A percentile compares a stretch with the other conserved stretches of the same genome.
Evolutionary conservation across 495 filamentous ascomycete genomes (phyloP).

Genomic region (Penicillium cataractarum): DNA sequence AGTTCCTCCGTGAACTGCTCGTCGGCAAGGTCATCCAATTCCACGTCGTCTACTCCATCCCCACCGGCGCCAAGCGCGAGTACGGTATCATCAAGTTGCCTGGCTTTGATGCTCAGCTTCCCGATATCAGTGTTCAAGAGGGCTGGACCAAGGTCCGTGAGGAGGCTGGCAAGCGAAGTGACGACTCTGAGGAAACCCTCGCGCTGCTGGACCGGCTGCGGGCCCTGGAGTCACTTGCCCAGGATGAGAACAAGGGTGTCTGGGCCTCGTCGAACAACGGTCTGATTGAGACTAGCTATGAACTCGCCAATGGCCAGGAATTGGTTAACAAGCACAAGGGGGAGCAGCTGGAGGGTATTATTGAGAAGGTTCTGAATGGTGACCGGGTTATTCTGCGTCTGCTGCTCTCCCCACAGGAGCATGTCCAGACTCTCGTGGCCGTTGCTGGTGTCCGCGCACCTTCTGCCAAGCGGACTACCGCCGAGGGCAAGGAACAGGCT

Average conservation of each 20-base stretch:
- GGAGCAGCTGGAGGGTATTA: conserved; percentile 72
- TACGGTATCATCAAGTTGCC: conserved; percentile 79
- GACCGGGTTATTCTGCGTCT: conserved; percentile 89
- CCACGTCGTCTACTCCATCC: conserved; percentile 79
- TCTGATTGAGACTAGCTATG: conserved; percentile 75
- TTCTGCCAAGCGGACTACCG: conserved; percentile 76
- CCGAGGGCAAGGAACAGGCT: conserved; percentile 76
- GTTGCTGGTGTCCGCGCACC: conserved; percentile 89
- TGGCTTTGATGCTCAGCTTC: conserved; percentile 70
- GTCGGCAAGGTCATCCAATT: conserved; percentile 90
- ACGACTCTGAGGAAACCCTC: conserved; percentile 74
- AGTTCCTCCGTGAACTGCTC: conserved; percentile 79
- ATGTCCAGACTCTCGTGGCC: conserved; percentile 83
- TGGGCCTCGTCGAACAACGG: conserved; percentile 64
- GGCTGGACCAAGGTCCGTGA: conserved; percentile 92
- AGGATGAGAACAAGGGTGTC: conserved; percentile 73
- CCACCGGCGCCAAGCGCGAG: conserved; percentile 77
- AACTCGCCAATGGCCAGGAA: conserved; percentile 68
- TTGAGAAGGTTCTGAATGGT: conserved; percentile 88
- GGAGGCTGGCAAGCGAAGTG: conserved; percentile 81
- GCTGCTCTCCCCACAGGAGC: conserved; percentile 71
- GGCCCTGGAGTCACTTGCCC: conserved; percentile 78
- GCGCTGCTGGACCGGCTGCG: conserved; percentile 74
- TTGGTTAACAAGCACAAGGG: conserved; percentile 80
- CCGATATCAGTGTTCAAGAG: conserved; percentile 78